A percentile compares a stretch with the other conserved stretches of the same genome.
Evolutionary conservation across 306 rosid genomes (phyloP).

Genomic region (Vigna trinervia): DNA sequence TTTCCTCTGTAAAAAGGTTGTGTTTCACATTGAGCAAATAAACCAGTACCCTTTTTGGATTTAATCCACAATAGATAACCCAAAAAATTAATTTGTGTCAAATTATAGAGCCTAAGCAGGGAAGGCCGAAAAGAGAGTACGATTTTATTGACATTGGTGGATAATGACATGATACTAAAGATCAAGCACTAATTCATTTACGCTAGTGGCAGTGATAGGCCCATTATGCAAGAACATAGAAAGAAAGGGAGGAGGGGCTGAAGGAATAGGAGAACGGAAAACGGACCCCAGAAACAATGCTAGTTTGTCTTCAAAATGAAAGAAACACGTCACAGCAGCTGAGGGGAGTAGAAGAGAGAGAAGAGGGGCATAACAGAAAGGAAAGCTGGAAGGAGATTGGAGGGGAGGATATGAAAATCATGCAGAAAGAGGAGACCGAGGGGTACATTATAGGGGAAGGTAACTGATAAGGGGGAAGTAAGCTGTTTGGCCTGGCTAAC

Average conservation of each 20-base stretch:
- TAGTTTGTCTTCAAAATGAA: neutral
- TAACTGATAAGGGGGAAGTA: neutral
- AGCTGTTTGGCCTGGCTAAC: neutral
- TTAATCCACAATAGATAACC: conserved; percentile 13
- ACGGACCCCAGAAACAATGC: neutral
- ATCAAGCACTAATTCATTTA: conserved; percentile 8
- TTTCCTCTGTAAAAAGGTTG: neutral
- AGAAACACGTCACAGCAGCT: neutral
- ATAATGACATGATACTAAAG: conserved; percentile 7
- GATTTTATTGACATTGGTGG: neutral
- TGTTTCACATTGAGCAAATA: neutral
- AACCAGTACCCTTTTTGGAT: neutral
- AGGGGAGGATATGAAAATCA: neutral
- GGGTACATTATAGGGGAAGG: neutral
- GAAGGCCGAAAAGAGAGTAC: neutral
- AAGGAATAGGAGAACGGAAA: neutral
- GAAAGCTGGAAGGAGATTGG: neutral
- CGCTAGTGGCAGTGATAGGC: neutral
- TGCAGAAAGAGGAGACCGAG: neutral
- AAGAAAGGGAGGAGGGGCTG: neutral
- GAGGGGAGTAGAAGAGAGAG: neutral
- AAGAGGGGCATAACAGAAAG: neutral
- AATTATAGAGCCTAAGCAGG: neutral
- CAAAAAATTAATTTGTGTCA: neutral
- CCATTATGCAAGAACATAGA: neutral